Percentiles rank a stretch among this genome's conserved stretches.
phyloP scores from a whole-genome alignment of 2,329 filamentous ascomycete genomes.

The Truncatella angustata region DNA sequence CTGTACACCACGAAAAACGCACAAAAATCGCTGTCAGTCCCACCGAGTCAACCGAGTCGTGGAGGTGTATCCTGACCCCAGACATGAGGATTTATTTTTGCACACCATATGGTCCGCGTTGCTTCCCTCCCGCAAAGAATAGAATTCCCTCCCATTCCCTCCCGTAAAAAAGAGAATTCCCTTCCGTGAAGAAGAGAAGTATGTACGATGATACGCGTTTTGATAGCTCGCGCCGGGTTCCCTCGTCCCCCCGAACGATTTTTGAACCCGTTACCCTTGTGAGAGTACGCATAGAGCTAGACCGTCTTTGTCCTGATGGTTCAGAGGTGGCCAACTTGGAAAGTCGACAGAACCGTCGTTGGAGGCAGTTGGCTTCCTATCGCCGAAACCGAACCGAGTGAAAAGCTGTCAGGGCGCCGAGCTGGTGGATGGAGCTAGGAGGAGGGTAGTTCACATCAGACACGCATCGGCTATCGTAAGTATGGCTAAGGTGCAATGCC shows the following conservation, averaged over 20 bases:
- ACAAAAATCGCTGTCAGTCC: neutral
- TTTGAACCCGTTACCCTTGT: constrained; percentile 1
- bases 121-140: neutral
- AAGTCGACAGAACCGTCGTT: too few species aligned
- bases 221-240: constrained; percentile 1
- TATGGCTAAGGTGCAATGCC: neutral
- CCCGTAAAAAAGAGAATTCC: neutral
- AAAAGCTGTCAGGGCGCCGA: neutral
- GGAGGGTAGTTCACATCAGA: neutral
- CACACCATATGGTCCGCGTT: constrained; percentile 1
- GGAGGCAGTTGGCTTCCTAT: neutral
- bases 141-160: neutral
- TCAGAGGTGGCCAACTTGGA: neutral
- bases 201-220: neutral
- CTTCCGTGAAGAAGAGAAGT: neutral
- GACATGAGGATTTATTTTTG: neutral
- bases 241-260: neutral
- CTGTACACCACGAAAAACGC: too few species aligned
- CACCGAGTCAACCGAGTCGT: neutral
- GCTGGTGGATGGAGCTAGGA: neutral
- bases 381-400: constrained; percentile 3
- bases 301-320: neutral
- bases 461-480: constrained; percentile 1
- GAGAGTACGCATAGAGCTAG: neutral
- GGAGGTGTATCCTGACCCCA: neutral